These are phyloP conservation scores for Andrographis paniculata DNA, from an alignment of 305 asterid species.

Conservation along the genomic window DNA sequence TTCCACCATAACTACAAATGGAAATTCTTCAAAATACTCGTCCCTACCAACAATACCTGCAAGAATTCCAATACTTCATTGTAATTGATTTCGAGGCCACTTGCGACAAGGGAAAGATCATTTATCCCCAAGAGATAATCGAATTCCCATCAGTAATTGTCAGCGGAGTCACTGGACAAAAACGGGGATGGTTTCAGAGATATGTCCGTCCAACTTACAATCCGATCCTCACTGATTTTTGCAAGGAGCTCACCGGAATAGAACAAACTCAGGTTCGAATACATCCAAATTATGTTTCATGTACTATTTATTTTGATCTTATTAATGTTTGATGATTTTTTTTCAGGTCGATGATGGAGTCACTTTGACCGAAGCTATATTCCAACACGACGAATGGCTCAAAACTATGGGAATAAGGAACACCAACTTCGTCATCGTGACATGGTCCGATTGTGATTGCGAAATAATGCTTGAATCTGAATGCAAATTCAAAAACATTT, in stretches of 20 bases:
- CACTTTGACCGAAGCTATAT: conserved; percentile 70
- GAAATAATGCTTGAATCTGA: conserved; percentile 67
- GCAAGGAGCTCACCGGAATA: conserved; percentile 89
- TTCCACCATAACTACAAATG: too few relatives aligned
- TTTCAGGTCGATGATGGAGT: conserved; percentile 78
- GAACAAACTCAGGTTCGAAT: conserved; percentile 71
- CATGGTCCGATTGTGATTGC: conserved; percentile 96
- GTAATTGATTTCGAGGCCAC: conserved; percentile 94
- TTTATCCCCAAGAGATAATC: conserved; percentile 86
- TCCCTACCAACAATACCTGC: too few relatives aligned
- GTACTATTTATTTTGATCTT: background rate
- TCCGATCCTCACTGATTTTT: conserved; percentile 67
- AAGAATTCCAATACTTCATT: conserved; percentile 67
- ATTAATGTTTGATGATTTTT: conserved; percentile 1
- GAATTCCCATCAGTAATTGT: conserved; percentile 92
- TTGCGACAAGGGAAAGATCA: conserved; percentile 63
- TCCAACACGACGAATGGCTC: conserved; percentile 82
- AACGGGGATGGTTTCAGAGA: conserved; percentile 72
- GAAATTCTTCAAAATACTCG: too few relatives aligned
- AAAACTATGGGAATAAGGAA: conserved; percentile 68
- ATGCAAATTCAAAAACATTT: conserved; percentile 41
- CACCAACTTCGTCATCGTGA: conserved; percentile 75
- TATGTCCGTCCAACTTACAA: conserved; percentile 81
- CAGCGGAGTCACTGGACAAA: conserved; percentile 56
- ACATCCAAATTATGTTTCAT: background rate